Evolutionary conservation across 352 stramenopile species (phyloP).

Genomic region (Pythium utonaiense): DNA sequence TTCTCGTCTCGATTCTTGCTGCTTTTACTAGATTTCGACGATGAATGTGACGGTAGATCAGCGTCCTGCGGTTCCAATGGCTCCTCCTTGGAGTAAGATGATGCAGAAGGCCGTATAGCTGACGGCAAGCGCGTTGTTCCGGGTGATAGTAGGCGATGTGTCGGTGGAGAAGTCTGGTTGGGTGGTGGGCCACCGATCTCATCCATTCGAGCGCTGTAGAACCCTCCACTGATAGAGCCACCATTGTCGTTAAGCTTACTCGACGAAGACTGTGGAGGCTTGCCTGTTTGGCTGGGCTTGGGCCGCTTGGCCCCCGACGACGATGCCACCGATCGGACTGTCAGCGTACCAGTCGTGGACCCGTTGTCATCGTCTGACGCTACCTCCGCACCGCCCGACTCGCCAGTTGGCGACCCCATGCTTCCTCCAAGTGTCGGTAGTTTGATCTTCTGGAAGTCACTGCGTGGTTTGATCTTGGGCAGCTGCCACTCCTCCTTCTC

Average conservation of each 20-base stretch:
- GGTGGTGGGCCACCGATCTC: constrained; percentile 12
- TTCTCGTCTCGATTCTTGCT: constrained; percentile 22
- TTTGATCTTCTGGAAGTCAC: constrained; percentile 81
- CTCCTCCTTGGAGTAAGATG: constrained; percentile 10
- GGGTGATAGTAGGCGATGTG: constrained; percentile 26
- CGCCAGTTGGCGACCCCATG: constrained; percentile 12
- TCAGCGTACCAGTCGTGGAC: constrained; percentile 2
- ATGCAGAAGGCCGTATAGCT: constrained; percentile 29
- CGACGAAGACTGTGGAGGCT: neutral
- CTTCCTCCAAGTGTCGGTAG: constrained; percentile 41
- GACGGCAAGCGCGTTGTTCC: constrained; percentile 32
- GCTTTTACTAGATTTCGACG: constrained; percentile 6
- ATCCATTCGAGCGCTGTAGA: constrained; percentile 16
- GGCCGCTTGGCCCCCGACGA: constrained; percentile 5
- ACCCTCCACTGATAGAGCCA: neutral
- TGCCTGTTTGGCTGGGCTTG: constrained; percentile 4
- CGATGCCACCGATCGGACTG: constrained; percentile 11
- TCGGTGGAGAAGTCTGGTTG: constrained; percentile 16
- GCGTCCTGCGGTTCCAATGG: constrained; percentile 8
- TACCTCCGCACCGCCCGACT: constrained; percentile 59
- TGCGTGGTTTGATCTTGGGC: constrained; percentile 70
- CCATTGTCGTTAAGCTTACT: neutral
- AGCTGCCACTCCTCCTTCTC: constrained; percentile 77
- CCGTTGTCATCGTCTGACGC: constrained; percentile 45
- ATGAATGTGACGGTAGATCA: neutral